A percentile compares a stretch with the other conserved stretches of the same genome.
Evolutionary conservation across 164 flowering plant species (phyloP).

Genomic region (Magnolia sinica): DNA sequence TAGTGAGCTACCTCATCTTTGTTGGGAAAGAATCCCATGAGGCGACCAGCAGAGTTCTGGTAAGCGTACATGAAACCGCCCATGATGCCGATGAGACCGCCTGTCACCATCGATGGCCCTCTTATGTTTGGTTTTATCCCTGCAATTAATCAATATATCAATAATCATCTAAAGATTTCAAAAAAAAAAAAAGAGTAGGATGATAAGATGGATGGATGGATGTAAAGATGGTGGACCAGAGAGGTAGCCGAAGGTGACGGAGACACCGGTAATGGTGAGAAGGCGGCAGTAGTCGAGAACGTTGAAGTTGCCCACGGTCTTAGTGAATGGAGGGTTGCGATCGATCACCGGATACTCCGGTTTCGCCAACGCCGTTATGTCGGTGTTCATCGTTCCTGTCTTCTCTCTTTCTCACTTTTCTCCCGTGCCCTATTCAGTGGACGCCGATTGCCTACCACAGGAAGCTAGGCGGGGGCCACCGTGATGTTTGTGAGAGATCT

Average conservation of each 20-base stretch:
- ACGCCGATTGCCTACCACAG: too few species aligned
- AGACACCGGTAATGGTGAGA: slow-evolving; percentile 79
- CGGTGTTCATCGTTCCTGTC: slow-evolving; percentile 65
- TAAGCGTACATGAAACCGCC: slow-evolving; percentile 98
- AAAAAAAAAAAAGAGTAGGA: slow-evolving; percentile 1
- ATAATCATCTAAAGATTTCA: neutral
- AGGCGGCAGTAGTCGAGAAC: slow-evolving; percentile 81
- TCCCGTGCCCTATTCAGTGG: neutral
- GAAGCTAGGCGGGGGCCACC: too few species aligned
- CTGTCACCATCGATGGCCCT: slow-evolving; percentile 97
- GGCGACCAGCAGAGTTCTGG: slow-evolving; percentile 90
- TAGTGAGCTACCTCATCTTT: slow-evolving; percentile 81
- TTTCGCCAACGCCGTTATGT: slow-evolving; percentile 77
- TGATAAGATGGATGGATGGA: neutral
- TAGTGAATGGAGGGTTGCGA: slow-evolving; percentile 96
- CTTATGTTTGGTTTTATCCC: slow-evolving; percentile 85
- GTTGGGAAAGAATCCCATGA: slow-evolving; percentile 97
- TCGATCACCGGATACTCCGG: slow-evolving; percentile 90
- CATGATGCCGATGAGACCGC: slow-evolving; percentile 87
- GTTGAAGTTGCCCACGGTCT: slow-evolving; percentile 78
- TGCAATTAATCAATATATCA: slow-evolving; percentile 13
- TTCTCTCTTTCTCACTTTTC: neutral
- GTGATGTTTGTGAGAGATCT: too few species aligned
- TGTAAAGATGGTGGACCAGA: slow-evolving; percentile 43
- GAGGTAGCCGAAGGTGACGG: slow-evolving; percentile 92